Evolutionary conservation across 2,329 filamentous ascomycete genomes (phyloP), one percentile per base, ranked within the genome.

Genomic region (Cladosporium halotolerans): DNA sequence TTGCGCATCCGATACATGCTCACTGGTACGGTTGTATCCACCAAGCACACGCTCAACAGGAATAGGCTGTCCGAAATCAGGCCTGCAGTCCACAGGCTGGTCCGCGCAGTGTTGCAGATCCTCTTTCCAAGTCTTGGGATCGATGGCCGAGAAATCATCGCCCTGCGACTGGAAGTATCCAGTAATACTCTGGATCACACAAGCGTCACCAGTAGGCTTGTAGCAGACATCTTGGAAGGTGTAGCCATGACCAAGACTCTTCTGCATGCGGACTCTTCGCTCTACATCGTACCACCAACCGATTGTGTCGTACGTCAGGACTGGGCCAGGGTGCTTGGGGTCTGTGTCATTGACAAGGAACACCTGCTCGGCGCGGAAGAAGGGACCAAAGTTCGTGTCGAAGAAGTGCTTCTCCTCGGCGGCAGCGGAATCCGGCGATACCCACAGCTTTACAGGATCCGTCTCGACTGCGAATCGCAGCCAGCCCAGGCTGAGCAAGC

Each of bases 251-350:
- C 83, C 76, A 11, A 80, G 67, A 2, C 90, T 89, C 66, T 86
- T 86, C 53, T 95, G 78, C 39, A 81, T 77, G 53, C 79, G 79
- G 34, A 97, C 82, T 45, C 85, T 84, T 60, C 83, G 81, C 68
- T 99, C 93, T 1, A 97, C 84, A 57, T 84, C 88, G 66, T 93
- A 88, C 93, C 92, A 97, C 93, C 93, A 99, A 23, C 79, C 75
- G 9, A 99, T 76, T 0, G 88, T 96, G 8, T 96, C 89, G 60
- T 95, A 93, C 68, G 82, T 90, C 53, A 99, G 73, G 1, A 97
- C 89, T 0, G 89, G 88, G 0, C 86, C 84, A 2, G 83, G 78
- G 0, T 81, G 81, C 2, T 77, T 76, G 2, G 78, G 63, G 0
- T 79, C 68, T 0, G 84, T 90, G 61, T 96, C 91, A 58, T 97